Base-by-base conservation (phyloP, 805 yeast species). In the Myxozyma mucilagina region DNA sequence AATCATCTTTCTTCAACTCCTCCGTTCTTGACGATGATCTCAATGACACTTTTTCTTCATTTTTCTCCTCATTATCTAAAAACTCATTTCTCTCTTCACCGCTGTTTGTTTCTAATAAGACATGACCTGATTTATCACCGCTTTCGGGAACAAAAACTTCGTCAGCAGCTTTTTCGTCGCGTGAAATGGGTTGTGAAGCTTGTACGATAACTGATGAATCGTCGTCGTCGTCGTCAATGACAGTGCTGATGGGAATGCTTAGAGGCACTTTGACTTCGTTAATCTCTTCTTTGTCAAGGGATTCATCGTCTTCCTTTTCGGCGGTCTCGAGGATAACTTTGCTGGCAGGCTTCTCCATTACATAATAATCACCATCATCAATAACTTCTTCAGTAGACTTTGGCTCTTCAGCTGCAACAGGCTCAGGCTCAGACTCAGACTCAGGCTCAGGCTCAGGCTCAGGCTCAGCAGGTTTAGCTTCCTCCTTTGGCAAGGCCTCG, bases 11-110 rank as follows among this genome's bases (percentile, higher is more conserved):
- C 42, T 52, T 53, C 45, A 47, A 20, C 32, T 42, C 51, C 31
- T 41, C 55, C 16, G 47, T 38, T 24, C 45, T 34, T 32, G 48
- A 42, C 14, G 38, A 10, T 43, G 29, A 34, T 13, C 18, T 20
- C 16, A 44, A 44, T 9, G 38, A 13, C 35, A 56, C 39, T 35
- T 56, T 51, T 45, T 44, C 16, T 49, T 62, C 66, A 6, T 50
- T 13, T 44, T 14, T 36, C 59, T 62, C 66, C 44, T 62, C 66
- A 10, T 20, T 16, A 29, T 62, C 66, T 53, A 62, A 43, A 52
- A 56, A 62, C 57, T 62, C 66, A 8, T 62, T 61, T 38, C 31
- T 35, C 47, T 62, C 66, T 16, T 55, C 54, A 4, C 64, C 66
- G 14, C 43, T 35, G 32, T 62, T 62, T 31, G 18, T 47, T 42